Evolutionary conservation across 495 filamentous ascomycete species (phyloP), one percentile per base, ranked within the genome.

Genomic region (Thermothielavioides terrestris): DNA sequence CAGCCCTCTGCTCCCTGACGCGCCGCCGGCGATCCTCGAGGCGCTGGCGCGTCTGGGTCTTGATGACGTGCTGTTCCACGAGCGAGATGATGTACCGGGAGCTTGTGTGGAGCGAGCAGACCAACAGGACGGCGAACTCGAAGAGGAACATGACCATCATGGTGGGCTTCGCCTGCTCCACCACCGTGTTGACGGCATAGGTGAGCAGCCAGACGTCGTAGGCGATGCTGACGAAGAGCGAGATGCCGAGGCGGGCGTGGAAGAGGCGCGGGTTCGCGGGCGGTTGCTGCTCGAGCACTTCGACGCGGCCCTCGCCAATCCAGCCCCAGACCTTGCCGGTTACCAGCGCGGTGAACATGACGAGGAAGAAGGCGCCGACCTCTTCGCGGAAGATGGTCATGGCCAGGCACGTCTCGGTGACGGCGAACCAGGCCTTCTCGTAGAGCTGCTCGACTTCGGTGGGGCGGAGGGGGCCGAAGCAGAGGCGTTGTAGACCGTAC

Each of bases 81-180:
- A 96, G 64, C n/a, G 84, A 85, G 22, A 98, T 73, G 23, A 75
- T 60, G 66, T 97, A 98, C 44, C 89, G 80, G 43, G 79, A 71
- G 15, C 77, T 69, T 7, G 88, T 95, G 22, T 90, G 91, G 18
- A 80, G 69, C 1, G 94, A 94, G 25, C 81, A 79, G 10, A 94
- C 82, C 4, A 80, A 72, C 50, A 97, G 68, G 50, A 98, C 80
- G 11, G 89, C 89, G 57, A 97, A 98, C 64, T 98, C 92, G 58
- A 98, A 97, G 15, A 89, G 82, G 61, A 98, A 98, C 89, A 97
- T 97, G 48, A 98, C 88, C 94, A 98, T 98, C 88, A 98, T 96
- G 46, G 92, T 89, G 0, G 92, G 89, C 17, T 86, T 80, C 0
- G 92, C 86, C 52, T 89, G 81, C 37, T 84, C 78, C 17, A 95